Evolutionary conservation across 345 rosid species (phyloP), one percentile per base, ranked within the genome.

Genomic region (Microthlaspi erraticum): DNA sequence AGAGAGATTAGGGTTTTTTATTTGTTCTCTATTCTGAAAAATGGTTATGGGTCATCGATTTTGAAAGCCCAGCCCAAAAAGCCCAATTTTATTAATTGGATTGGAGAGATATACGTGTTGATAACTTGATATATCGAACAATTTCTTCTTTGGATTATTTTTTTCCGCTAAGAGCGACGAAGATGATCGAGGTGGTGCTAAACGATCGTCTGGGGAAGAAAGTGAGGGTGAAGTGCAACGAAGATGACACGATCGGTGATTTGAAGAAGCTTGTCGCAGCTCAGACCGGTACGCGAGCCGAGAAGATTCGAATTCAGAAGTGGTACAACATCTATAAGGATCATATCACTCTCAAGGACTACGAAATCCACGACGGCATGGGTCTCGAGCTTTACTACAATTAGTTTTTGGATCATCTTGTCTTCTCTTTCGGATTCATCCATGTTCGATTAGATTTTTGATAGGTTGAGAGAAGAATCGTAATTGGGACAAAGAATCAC

Each of bases 261-360:
- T 71, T 88, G 59, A 88, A 88, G 87, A 88, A 86, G 83, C 89
- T 88, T 44, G 95, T 88, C 23, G 95, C 89, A 12, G 89, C 95
- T 2, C 89, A 86, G 48, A 88, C 95, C 7, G 86, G 88, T 9
- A 60, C 81, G 4, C 68, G 87, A 31, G 69, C 85, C 0, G 81
- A 83, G 61, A 83, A 83, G 85, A 81, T 83, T 14, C 57, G 84
- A 46, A 75, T 75, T 17, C 75, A 75, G 57, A 75, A 67, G 69
- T 84, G 88, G 88, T 86, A 84, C 78, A 81, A 69, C 49, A 79
- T 86, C 72, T 84, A 86, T 78, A 82, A 82, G 78, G 94, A 86
- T 69, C 94, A 86, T 53, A 88, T 88, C 68, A 86, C 94, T 26
- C 29, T 26, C 4, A 26, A 26, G 29, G 29, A 26, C 29, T 26